Percentiles rank a stretch among this genome's conserved stretches.
These are phyloP conservation scores for Mortierella hygrophila DNA, from an alignment of 192 early-diverging fungal species.

Conservation along the genomic window DNA sequence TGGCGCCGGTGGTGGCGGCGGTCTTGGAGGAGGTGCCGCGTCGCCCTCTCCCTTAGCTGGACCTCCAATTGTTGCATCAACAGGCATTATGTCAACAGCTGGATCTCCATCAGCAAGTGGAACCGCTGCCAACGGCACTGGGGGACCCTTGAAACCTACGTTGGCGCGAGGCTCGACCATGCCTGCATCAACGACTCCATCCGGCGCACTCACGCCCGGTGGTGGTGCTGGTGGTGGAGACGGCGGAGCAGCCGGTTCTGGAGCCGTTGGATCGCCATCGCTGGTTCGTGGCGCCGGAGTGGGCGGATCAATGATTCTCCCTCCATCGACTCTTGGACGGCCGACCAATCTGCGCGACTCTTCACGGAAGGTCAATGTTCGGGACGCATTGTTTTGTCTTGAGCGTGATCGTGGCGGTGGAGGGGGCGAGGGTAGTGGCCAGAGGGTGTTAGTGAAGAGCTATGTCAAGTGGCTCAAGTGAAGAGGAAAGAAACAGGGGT, in stretches of 20 bases:
- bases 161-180: slow-evolving; percentile 26
- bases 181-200: background rate
- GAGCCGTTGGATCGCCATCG: slow-evolving; percentile 7
- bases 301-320: slow-evolving; percentile 43
- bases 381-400: slow-evolving; percentile 80
- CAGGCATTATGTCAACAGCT: slow-evolving; percentile 10
- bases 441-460: slow-evolving; percentile 60
- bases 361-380: slow-evolving; percentile 68
- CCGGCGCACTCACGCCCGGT: background rate
- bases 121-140: background rate
- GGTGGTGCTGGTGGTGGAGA: background rate
- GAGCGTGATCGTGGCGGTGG: slow-evolving; percentile 74
- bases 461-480: slow-evolving; percentile 61
- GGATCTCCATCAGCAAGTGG: slow-evolving; percentile 37
- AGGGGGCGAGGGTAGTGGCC: slow-evolving; percentile 48
- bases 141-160: slow-evolving; percentile 18
- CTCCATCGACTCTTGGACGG: slow-evolving; percentile 31
- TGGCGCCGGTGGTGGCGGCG: slow-evolving; percentile 34
- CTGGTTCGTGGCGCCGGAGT: slow-evolving; percentile 15
- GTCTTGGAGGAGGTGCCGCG: slow-evolving; percentile 17
- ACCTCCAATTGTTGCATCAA: slow-evolving; percentile 16
- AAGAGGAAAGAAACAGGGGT: background rate
- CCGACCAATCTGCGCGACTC: slow-evolving; percentile 28
- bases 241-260: slow-evolving; percentile 1
- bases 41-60: slow-evolving; percentile 30